Base-by-base conservation (phyloP, 2,329 filamentous ascomycete species). In the Colletotrichum sp. region DNA sequence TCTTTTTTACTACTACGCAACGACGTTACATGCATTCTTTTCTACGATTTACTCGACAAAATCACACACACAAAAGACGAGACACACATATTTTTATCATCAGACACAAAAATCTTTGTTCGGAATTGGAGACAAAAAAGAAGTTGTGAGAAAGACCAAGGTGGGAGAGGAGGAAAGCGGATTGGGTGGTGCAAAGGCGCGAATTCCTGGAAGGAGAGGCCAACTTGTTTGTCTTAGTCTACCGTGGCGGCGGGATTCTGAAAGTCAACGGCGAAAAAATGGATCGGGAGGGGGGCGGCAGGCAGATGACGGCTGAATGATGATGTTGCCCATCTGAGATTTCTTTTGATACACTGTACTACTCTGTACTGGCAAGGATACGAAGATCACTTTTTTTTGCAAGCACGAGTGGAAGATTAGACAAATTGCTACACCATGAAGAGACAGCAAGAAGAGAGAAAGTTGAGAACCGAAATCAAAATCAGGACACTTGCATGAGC, bases 11-110 rank as follows among this genome's bases (percentile, higher is more conserved):
- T 49, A 32, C 59, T 34, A 21, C 66, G 39, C 65, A 75, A 75
- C 72, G 39, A 57, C 55, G 39, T 68, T 75, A 72, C 69, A 44
- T 52, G 57, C 72, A 72, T 32, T 26, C 59, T 52, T 72, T 75
- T 67, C 39, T 63, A 72, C 69, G 63, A 63, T 44, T 39, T 57
- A 49, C n/a, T 34, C 32, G 73, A 70, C 62, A 67, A 71, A 62
- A 66, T 8, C 39, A 49, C 39, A 44, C 24, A 69, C 67, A 69
- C 63, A 75, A 63, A 72, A 65, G 52, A 57, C 63, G 59, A 66
- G 55, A 64, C n/a, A 72, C n/a, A 72, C 26, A 68, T 36, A 68
- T 63, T 70, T 34, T 57, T 63, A 63, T 55, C 34, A 70, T 34
- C 13, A 63, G 21, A 52, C 26, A 57, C 44, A 57, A 59, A 60